Evolutionary conservation across 129 eudicot genomes (phyloP).

Genomic region (Chrysanthemum makinoi): DNA sequence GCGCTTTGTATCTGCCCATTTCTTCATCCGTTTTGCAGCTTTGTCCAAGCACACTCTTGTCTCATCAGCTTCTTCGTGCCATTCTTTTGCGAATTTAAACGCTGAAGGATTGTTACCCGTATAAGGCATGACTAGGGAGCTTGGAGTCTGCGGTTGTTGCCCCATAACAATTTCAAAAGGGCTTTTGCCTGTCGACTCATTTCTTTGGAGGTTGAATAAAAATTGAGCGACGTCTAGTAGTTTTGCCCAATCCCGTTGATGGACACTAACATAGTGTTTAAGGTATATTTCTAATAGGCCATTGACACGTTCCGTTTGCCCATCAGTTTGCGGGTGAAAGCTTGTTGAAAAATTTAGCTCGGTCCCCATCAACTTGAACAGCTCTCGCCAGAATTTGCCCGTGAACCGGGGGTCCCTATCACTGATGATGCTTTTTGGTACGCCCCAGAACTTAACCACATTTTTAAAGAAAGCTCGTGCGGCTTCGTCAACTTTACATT

Average conservation of each 20-base stretch:
- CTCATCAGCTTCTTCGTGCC: background rate
- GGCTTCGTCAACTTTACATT: background rate
- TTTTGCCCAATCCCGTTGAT: background rate
- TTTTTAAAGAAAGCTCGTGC: background rate
- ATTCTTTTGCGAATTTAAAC: background rate
- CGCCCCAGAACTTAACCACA: constrained; percentile 2
- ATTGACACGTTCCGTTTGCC: too few species aligned
- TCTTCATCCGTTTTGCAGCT: background rate
- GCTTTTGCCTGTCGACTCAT: background rate
- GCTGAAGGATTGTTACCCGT: background rate
- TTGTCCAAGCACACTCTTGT: background rate
- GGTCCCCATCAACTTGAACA: too few species aligned
- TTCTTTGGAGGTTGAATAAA: background rate
- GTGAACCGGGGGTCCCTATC: too few species aligned
- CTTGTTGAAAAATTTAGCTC: too few species aligned
- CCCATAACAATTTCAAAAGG: background rate
- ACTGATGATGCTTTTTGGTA: background rate
- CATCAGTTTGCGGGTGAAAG: too few species aligned
- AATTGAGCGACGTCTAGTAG: background rate
- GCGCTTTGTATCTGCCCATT: background rate
- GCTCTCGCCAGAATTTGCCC: too few species aligned
- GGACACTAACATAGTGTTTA: background rate
- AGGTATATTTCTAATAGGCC: background rate
- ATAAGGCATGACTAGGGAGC: background rate
- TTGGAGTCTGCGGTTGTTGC: background rate